Conservation (phyloP, 257 asterid species). For the Solanum paucissectum region DNA sequence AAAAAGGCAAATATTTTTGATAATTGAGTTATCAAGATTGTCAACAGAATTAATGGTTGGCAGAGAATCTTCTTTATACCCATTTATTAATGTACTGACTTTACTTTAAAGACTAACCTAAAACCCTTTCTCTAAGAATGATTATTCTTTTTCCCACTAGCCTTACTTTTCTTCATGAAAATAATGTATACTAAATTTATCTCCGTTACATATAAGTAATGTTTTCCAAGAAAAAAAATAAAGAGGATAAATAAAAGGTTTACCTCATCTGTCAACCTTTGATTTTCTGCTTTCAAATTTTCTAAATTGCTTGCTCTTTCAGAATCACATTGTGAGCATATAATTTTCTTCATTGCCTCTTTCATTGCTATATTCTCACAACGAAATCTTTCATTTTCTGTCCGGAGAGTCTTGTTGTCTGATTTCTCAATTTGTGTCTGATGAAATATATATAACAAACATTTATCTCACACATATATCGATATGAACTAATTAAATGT, state of each 20-base stretch:
- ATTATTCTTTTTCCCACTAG: too few relatives aligned
- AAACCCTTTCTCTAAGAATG: too few relatives aligned
- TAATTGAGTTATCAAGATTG: too few relatives aligned
- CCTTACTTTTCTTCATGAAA: background rate
- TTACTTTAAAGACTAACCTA: too few relatives aligned
- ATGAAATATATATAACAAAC: background rate
- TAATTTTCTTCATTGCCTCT: constrained; percentile 23
- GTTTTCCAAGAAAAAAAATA: background rate
- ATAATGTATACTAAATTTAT: too few relatives aligned
- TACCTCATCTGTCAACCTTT: constrained; percentile 43
- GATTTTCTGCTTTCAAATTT: constrained; percentile 34
- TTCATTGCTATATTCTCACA: constrained; percentile 41
- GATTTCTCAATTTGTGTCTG: constrained; percentile 27
- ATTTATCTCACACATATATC: background rate
- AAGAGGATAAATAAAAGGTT: background rate
- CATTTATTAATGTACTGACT: too few relatives aligned
- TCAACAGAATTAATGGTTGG: too few relatives aligned
- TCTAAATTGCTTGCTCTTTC: constrained; percentile 20
- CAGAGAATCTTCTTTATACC: too few relatives aligned
- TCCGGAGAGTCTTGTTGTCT: constrained; percentile 29
- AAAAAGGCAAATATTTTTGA: too few relatives aligned
- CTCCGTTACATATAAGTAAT: too few relatives aligned
- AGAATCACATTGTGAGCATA: constrained; percentile 13
- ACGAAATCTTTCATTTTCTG: constrained; percentile 41
- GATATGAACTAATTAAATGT: background rate